These are phyloP conservation scores for Euphorbia tirucalli DNA, from an alignment of 345 rosid species.

Conservation along the genomic window DNA sequence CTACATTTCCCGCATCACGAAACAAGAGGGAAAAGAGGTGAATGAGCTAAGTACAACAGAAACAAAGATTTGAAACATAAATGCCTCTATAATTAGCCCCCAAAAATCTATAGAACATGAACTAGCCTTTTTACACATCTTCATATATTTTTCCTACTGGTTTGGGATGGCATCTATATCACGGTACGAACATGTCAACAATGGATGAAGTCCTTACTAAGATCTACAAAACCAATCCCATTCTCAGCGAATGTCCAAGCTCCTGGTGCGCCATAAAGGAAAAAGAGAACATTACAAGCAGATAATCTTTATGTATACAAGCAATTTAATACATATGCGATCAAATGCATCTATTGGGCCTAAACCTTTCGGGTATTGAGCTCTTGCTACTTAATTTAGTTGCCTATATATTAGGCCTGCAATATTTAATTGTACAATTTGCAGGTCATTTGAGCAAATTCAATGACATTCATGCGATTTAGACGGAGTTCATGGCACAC, in stretches of 20 bases:
- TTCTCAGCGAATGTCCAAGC: slow-evolving; percentile 25
- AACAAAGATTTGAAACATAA: background rate
- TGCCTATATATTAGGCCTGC: no score
- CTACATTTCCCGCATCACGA: background rate
- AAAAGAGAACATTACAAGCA: background rate
- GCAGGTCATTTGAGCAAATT: no score
- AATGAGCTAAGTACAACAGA: background rate
- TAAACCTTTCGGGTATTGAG: background rate
- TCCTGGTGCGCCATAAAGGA: slow-evolving; percentile 15
- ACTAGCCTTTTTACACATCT: background rate
- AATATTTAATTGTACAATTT: no score
- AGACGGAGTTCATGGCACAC: no score
- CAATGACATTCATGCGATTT: no score
- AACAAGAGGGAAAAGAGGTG: background rate
- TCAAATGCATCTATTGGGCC: background rate
- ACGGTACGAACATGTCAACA: background rate
- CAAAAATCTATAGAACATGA: background rate
- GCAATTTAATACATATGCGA: background rate
- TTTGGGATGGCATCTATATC: background rate
- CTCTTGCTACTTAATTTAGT: no score
- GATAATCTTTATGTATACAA: background rate
- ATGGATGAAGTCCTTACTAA: background rate
- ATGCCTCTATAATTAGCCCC: background rate
- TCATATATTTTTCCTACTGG: background rate
- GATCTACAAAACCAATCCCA: background rate